A percentile compares a stretch with the other conserved stretches of the same genome.
Evolutionary conservation across 208 protist species (phyloP).

Genomic region (Blastocrithidia nonstop): DNA sequence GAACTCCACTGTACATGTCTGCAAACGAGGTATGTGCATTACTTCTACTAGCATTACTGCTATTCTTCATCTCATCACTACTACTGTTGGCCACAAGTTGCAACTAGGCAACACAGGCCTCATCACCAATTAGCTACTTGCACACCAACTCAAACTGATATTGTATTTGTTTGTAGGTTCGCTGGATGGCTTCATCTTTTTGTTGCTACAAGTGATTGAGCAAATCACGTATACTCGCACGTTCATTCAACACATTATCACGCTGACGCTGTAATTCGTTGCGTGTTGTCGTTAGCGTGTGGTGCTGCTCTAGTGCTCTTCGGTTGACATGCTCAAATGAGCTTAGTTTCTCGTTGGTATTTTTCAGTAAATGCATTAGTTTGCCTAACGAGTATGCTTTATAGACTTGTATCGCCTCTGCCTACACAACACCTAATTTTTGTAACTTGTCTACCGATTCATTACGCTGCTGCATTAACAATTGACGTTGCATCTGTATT

Average conservation of each 20-base stretch:
- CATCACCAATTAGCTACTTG: slow-evolving; percentile 87
- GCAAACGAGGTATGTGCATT: no score
- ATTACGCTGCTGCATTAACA: slow-evolving; percentile 70
- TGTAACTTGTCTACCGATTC: slow-evolving; percentile 83
- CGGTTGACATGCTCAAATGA: slow-evolving; percentile 95
- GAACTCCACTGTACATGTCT: slow-evolving; percentile 83
- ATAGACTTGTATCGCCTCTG: slow-evolving; percentile 18
- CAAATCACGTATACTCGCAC: slow-evolving; percentile 85
- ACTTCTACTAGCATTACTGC: background rate
- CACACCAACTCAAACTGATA: slow-evolving; percentile 96
- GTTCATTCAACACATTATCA: slow-evolving; percentile 62
- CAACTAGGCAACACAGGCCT: slow-evolving; percentile 71
- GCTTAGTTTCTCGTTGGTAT: slow-evolving; percentile 71
- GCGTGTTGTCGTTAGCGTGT: slow-evolving; percentile 71
- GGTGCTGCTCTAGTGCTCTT: slow-evolving; percentile 97
- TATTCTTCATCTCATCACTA: background rate
- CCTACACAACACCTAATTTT: slow-evolving; percentile 38
- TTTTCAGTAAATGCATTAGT: slow-evolving; percentile 68
- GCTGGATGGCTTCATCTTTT: slow-evolving; percentile 95
- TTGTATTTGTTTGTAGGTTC: slow-evolving; percentile 95
- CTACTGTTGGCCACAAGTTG: slow-evolving; percentile 31
- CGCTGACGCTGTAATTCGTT: slow-evolving; percentile 73
- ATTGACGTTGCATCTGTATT: slow-evolving; percentile 35
- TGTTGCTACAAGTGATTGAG: slow-evolving; percentile 92
- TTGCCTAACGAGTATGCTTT: slow-evolving; percentile 32